Base-by-base conservation (phyloP, 805 yeast species). In the Monosporozyma yasuniensis region DNA sequence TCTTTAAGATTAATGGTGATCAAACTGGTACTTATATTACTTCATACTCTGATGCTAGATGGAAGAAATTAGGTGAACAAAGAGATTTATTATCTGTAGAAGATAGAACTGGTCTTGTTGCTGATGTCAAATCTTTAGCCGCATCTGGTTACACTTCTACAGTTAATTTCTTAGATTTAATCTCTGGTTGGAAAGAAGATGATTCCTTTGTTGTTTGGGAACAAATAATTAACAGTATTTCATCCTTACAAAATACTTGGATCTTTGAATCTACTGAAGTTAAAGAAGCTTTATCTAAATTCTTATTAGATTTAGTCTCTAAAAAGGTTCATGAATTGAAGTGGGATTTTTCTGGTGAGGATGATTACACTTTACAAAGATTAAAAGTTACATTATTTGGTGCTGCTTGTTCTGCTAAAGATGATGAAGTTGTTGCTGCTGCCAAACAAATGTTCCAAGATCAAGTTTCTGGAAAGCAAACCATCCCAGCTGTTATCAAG, bases 21-120 rank as follows among this genome's bases (percentile, higher is more conserved):
- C 87, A 79, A 67, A 75, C 81, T 37, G 91, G 91, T 64, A 77
- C 84, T 51, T 86, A 80, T 68, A 76, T 90, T 57, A 83, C 88
- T 43, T 78, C 80, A 44, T 85, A 86, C 66, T 67, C 83, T 14
- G 73, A 79, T 38, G 80, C 76, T 41, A 80, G 89, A 64, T 81
- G 89, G 81, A 68, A 72, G 48, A 80, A 80, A 62, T 73, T 85
- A 57, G 87, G 87, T 50, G 62, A 75, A 52, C 75, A 74, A 39
- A 72, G 72, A 12, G 79, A 80, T 38, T 69, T 75, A 57, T 73
- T 85, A 57, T 74, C 87, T n/a, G 84, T 81, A 46, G 85, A 82
- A 63, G 93, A 85, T 67, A 79, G 87, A 67, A 80, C 83, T 50
- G 90, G 89, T 41, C 74, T 84, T 56, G 83, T 84, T 46, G 84